Evolutionary conservation across 1,139 yeast genomes (phyloP).

Genomic region (Sugiyamaella castrensis): DNA sequence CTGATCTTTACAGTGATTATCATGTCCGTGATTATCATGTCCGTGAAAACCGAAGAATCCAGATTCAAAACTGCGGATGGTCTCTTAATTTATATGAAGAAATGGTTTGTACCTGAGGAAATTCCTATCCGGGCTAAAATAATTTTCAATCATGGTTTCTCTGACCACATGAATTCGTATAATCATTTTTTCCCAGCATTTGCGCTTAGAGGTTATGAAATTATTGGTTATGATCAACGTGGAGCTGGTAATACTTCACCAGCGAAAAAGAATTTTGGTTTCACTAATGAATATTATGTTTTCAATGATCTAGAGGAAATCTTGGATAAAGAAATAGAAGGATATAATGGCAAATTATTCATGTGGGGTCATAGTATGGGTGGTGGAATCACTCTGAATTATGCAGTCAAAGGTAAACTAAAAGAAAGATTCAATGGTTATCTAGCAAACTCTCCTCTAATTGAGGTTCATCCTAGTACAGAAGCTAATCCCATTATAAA

Average conservation of each 20-base stretch:
- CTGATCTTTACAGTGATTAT: too few species aligned
- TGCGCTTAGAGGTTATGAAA: conserved; percentile 62
- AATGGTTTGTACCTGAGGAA: conserved; percentile 29
- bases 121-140: conserved; percentile 52
- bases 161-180: conserved; percentile 57
- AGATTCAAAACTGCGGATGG: conserved; percentile 21
- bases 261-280: conserved; percentile 49
- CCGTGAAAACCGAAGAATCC: background rate
- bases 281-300: conserved; percentile 60
- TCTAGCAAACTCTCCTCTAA: conserved; percentile 65
- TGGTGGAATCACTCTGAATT: conserved; percentile 76
- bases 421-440: conserved; percentile 54
- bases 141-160: conserved; percentile 66
- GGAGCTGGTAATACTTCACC: conserved; percentile 81
- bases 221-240: conserved; percentile 78
- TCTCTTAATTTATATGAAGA: conserved; percentile 22
- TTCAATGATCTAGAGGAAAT: conserved; percentile 70
- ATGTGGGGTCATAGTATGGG: conserved; percentile 96
- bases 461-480: conserved; percentile 53
- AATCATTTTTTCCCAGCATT: conserved; percentile 58
- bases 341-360: conserved; percentile 43
- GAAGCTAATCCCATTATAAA: conserved; percentile 53
- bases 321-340: conserved; percentile 41
- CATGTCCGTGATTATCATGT: too few species aligned
- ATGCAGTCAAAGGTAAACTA: conserved; percentile 64